Conservation (phyloP, 2,329 filamentous ascomycete species). For the Epicoccum sorghinum region DNA sequence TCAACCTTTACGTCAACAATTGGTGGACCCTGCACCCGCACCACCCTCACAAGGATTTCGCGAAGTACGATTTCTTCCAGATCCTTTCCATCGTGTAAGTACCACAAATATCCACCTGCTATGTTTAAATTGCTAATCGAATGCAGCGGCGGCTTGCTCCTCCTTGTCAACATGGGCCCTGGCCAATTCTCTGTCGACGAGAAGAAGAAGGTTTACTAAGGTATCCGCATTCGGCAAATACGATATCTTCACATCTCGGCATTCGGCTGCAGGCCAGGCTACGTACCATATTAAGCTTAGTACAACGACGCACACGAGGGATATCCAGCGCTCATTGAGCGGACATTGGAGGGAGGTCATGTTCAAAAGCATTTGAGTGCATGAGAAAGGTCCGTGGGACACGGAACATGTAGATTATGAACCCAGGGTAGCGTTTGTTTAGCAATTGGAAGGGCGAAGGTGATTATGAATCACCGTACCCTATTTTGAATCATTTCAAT, state of each 20-base stretch:
- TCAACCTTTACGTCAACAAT: conserved; percentile 98
- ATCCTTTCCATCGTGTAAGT: conserved; percentile 93
- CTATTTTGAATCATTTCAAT: background rate
- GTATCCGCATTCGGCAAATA: background rate
- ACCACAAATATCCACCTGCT: no score
- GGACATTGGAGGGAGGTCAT: conserved; percentile 1
- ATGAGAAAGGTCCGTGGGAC: conserved; percentile 16
- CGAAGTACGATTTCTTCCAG: conserved; percentile 99
- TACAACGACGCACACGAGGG: conserved; percentile 18
- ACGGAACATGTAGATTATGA: conserved; percentile 38
- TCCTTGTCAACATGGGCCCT: conserved; percentile 97
- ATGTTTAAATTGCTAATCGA: conserved; percentile 24
- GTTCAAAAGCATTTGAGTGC: conserved; percentile 22
- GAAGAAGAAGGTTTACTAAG: conserved; percentile 99
- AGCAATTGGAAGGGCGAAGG: conserved; percentile 30
- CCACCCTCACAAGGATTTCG: conserved; percentile 99
- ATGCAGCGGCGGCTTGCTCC: conserved; percentile 79
- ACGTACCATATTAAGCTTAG: conserved; percentile 18
- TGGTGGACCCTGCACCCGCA: conserved; percentile 99
- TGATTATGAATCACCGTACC: conserved; percentile 15
- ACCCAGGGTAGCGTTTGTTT: conserved; percentile 30
- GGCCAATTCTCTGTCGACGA: conserved; percentile 98
- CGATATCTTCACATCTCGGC: conserved; percentile 15
- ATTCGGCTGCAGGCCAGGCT: conserved; percentile 13
- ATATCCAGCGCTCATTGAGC: conserved; percentile 6